phyloP scores from a whole-genome alignment of 352 stramenopile species.

The Ophiocytium majus region DNA sequence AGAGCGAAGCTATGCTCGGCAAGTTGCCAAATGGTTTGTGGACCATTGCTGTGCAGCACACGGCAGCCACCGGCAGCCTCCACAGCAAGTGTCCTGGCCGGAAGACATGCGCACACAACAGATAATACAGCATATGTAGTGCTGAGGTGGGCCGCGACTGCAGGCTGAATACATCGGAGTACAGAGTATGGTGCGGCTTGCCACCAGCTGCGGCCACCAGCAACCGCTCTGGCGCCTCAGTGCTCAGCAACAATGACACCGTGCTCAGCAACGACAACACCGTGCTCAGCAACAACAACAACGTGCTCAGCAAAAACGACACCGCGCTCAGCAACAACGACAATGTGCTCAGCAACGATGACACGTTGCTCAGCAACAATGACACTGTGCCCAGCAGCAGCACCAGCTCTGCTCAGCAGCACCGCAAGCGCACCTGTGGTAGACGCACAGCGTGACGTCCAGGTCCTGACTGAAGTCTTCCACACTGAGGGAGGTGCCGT shows the following conservation, averaged over 20 bases:
- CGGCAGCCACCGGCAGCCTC: too few species aligned
- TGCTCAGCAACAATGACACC: neutral
- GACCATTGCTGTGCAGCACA: neutral
- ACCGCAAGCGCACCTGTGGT: constrained; percentile 60
- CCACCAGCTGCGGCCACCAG: too few species aligned
- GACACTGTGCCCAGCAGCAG: neutral
- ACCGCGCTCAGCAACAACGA: neutral
- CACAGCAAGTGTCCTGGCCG: too few species aligned
- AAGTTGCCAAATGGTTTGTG: too few species aligned
- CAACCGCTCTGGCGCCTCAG: too few species aligned
- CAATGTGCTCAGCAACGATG: neutral
- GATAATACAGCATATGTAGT: too few species aligned
- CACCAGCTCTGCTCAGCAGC: neutral
- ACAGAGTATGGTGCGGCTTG: too few species aligned
- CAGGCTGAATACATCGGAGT: too few species aligned
- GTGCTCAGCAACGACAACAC: neutral
- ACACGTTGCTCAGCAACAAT: neutral
- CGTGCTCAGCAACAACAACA: neutral
- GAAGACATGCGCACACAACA: too few species aligned
- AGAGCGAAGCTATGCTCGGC: too few species aligned
- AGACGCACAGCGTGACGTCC: constrained; percentile 72
- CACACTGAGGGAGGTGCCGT: constrained; percentile 75
- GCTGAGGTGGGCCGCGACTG: too few species aligned
- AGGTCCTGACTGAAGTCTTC: constrained; percentile 85
- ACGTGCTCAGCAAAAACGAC: neutral